A percentile compares a stretch with the other conserved stretches of the same genome.
Conservation (phyloP, 192 early-diverging fungal species). For the Irineochytrium annulatum region DNA sequence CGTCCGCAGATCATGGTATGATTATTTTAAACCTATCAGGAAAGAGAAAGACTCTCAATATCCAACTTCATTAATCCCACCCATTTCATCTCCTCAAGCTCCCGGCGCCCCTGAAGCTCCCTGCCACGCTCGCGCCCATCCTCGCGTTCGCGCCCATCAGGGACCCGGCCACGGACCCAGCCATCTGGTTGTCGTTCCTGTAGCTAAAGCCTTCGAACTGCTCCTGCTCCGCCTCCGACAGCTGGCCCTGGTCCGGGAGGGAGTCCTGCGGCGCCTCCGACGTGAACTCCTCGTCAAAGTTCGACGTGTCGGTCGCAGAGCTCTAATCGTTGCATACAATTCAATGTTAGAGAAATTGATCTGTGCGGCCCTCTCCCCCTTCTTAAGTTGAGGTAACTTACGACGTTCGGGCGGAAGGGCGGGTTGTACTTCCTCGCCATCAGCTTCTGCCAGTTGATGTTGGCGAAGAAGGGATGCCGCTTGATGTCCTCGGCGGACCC, state of each 20-base stretch:
- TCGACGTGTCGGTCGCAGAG: constrained; percentile 88
- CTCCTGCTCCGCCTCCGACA: constrained; percentile 85
- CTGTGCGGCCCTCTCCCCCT: not conserved
- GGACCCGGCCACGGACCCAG: not conserved
- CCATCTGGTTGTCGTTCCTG: no score
- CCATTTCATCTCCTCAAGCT: constrained; percentile 1
- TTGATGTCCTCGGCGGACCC: constrained; percentile 61
- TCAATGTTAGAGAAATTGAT: not conserved
- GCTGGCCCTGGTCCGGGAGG: constrained; percentile 66
- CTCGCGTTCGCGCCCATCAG: not conserved
- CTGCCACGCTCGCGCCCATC: not conserved
- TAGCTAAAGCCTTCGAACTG: constrained; percentile 97
- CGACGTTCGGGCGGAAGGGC: constrained; percentile 87
- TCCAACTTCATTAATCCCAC: not conserved
- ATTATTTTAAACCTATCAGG: not conserved
- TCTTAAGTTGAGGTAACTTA: constrained; percentile 16
- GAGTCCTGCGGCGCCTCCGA: constrained; percentile 90
- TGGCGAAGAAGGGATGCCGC: constrained; percentile 67
- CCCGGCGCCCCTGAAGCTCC: not conserved
- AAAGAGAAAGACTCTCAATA: not conserved
- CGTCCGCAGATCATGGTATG: not conserved
- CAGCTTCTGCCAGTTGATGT: constrained; percentile 81
- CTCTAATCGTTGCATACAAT: constrained; percentile 30
- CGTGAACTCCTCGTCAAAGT: constrained; percentile 98
- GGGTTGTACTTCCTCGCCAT: constrained; percentile 87